Evolutionary conservation across 331 rosid species (phyloP).

Genomic region (Quercus tomentella): DNA sequence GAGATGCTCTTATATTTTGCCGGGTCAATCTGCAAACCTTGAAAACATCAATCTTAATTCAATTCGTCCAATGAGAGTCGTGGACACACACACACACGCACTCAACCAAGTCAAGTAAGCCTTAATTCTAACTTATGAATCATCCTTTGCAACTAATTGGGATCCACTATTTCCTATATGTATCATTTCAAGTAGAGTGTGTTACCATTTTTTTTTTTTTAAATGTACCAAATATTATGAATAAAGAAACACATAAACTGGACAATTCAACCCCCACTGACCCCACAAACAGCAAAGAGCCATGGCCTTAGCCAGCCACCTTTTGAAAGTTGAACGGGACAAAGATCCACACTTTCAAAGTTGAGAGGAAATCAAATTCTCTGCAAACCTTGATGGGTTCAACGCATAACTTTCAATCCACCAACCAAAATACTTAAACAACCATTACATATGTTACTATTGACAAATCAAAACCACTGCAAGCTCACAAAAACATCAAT

Average conservation of each 20-base stretch:
- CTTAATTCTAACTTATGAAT: neutral
- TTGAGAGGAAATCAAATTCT: neutral
- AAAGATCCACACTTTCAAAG: neutral
- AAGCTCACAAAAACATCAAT: neutral
- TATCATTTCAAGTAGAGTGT: neutral
- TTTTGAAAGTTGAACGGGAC: neutral
- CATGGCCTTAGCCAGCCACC: neutral
- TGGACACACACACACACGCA: neutral
- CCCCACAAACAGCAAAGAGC: too few relatives aligned
- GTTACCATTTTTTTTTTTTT: too few relatives aligned
- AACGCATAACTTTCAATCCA: neutral
- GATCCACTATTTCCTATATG: neutral
- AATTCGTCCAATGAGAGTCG: neutral
- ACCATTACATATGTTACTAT: neutral
- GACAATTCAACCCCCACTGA: neutral
- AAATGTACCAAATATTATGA: too few relatives aligned
- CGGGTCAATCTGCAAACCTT: conserved; percentile 54
- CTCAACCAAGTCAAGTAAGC: neutral
- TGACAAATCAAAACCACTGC: neutral
- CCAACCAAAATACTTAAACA: neutral
- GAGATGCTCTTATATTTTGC: conserved; percentile 56
- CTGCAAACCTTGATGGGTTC: neutral
- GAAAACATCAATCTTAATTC: neutral
- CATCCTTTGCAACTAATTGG: neutral
- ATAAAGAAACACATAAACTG: too few relatives aligned